Conservation (phyloP, 345 rosid species). For the Linum trigynum region DNA sequence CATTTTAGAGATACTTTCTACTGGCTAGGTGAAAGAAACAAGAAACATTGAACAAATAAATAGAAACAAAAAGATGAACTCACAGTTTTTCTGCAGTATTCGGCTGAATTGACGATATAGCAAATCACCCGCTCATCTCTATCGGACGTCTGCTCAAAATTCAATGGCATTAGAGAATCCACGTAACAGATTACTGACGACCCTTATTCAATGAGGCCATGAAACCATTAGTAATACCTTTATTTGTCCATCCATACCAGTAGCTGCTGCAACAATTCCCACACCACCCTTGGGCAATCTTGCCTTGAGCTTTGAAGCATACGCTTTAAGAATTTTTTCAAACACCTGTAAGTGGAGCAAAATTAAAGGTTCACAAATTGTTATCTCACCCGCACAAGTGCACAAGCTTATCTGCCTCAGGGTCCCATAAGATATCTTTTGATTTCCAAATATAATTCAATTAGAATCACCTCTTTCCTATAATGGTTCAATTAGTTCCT, state of each 20-base stretch:
- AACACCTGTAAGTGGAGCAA: conserved; percentile 47
- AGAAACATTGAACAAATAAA: conserved; percentile 2
- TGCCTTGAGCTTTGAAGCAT: conserved; percentile 73
- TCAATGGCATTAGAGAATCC: conserved; percentile 6
- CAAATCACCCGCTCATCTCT: conserved; percentile 91
- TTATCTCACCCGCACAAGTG: neutral
- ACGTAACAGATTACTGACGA: neutral
- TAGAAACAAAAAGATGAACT: conserved; percentile 21
- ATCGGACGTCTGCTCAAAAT: conserved; percentile 65
- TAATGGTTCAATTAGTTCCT: no score
- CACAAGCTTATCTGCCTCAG: conserved; percentile 5
- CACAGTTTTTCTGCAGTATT: conserved; percentile 90
- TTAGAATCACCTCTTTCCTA: no score
- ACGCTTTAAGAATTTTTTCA: conserved; percentile 85
- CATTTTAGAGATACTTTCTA: neutral
- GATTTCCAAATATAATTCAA: no score
- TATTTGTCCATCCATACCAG: conserved; percentile 95
- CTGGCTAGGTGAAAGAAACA: neutral
- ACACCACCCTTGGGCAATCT: conserved; percentile 91
- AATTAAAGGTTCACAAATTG: neutral
- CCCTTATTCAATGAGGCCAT: neutral
- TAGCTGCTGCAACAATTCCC: conserved; percentile 97
- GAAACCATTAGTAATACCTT: conserved; percentile 40
- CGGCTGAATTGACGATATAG: conserved; percentile 90
- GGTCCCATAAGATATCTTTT: neutral